Evolutionary conservation across 148 eudicot species (phyloP), one percentile per base, ranked within the genome.

Genomic region (Nepenthes mirabilis): DNA sequence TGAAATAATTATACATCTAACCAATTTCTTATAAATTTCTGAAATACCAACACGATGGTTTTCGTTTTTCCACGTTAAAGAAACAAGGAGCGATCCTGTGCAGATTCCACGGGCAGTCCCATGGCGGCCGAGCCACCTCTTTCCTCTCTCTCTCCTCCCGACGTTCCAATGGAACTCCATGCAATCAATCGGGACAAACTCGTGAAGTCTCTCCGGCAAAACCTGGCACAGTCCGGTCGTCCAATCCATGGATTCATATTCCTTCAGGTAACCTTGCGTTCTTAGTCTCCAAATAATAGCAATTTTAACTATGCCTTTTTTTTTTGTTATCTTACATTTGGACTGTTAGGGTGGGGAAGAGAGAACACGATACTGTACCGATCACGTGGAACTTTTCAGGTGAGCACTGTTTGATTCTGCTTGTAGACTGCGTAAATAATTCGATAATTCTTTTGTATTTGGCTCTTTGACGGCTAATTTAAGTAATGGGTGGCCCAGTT

Each of bases 321-420:
- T 11, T 14, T 55, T 48, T 57, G 53, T 37, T 57, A 1, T 57
- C 4, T 7, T 35, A 36, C 52, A 45, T 58, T 34, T 5, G 11
- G 1, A 40, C 37, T 70, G 43, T 57, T 60, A 91, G 97, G 97
- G 97, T 1, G 97, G 97, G 6, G 90, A 88, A 49, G 95, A 91
- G 78, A 67, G 81, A 64, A 85, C 71, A 60, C 86, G 96, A 9
- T 70, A 91, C 64, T 88, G 95, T 75, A 91, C 97, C 33, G 97
- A 91, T 91, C 97, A 91, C 71, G 58, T 65, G 10, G 97, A 91
- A 57, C 78, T 91, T 61, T 91, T 91, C 11, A 66, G 69, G 69
- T 66, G 32, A 36, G 12, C 37, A 40, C 11, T 52, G 32, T 23
- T 23, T 57, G 56, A 36, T 66, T 40, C 45, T 40, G 45, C 6